Conservation (phyloP, 352 stramenopile genomes). For the Phytophthora parvispora region DNA sequence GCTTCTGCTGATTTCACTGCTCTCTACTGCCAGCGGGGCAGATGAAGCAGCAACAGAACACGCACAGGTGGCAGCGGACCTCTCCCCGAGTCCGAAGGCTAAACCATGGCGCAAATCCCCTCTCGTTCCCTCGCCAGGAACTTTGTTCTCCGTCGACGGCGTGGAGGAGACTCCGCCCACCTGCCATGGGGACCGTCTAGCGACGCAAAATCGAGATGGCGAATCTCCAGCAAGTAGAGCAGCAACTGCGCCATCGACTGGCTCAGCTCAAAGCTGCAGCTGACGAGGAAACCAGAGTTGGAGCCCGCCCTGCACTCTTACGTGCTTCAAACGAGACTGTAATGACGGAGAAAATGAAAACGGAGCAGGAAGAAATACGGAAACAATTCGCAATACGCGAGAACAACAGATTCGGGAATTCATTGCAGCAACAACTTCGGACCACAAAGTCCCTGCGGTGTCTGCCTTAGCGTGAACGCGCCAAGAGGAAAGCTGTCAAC, state of each 20-base stretch:
- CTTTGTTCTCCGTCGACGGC: neutral
- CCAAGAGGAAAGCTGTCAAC: constrained; percentile 9
- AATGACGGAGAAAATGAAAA: constrained; percentile 4
- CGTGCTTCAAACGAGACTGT: neutral
- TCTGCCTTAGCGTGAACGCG: constrained; percentile 18
- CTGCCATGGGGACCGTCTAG: constrained; percentile 15
- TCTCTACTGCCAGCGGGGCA: too few species aligned
- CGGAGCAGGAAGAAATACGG: neutral
- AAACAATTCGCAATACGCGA: neutral
- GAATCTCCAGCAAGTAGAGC: constrained; percentile 11
- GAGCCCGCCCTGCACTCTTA: neutral
- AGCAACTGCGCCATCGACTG: constrained; percentile 7
- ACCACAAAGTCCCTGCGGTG: constrained; percentile 18
- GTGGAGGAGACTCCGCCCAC: neutral
- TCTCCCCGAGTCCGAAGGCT: too few species aligned
- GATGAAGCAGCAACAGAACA: too few species aligned
- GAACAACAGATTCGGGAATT: constrained; percentile 9
- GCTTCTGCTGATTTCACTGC: too few species aligned
- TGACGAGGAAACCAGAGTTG: constrained; percentile 3
- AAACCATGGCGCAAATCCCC: too few species aligned
- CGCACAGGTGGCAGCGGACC: too few species aligned
- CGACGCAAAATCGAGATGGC: constrained; percentile 24
- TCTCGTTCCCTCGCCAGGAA: neutral
- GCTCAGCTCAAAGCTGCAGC: constrained; percentile 9
- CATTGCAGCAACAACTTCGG: constrained; percentile 7